Evolutionary conservation across 495 filamentous ascomycete genomes (phyloP), one percentile per base, ranked within the genome.

Genomic region (Penicillium cosmopolitanum): DNA sequence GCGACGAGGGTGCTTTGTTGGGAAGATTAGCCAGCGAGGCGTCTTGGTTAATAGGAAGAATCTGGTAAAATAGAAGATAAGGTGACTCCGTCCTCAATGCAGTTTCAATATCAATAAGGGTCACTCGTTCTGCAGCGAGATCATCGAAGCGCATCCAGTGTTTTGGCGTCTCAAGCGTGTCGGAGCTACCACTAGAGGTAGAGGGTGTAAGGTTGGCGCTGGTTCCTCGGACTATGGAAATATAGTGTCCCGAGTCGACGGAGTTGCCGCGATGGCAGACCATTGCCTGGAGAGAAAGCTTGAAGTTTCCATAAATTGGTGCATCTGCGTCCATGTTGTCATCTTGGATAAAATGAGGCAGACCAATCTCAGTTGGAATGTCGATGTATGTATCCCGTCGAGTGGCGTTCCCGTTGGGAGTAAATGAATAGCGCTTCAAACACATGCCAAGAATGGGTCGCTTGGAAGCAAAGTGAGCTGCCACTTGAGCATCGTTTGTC

Each of bases 11-110:
- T 4, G 83, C 77, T 4, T 80, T 83, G 57, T 84, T 80, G 28
- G 76, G 73, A 36, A 80, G 63, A 40, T 80, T 80, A 10, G 82
- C 82, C 53, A 80, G 76, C 0, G 82, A 72, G 7, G 83, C 76
- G 50, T 90, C 85, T 47, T 89, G 88, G 31, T 89, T 84, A 60
- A 96, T 89, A 0, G 94, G 95, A 36, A 92, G 81, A 40, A 97
- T 93, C 70, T 97, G 94, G 66, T 96, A 98, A 73, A 97, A 97
- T 0, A 98, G 77, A 3, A 98, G 82, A 64, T 98, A 98, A 4
- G 95, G 94, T 60, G 89, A 93, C 68, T 97, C 94, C n/a, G 87
- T 82, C 55, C 84, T 86, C 53, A 97, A 73, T 36, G 85, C 82
- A 57, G 90, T 79, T 51, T 92, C 87, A 55, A 95, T 89, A 62